These are phyloP conservation scores for Sugiyamaella xylanicola DNA, from an alignment of 1,139 yeast species.

Conservation along the genomic window DNA sequence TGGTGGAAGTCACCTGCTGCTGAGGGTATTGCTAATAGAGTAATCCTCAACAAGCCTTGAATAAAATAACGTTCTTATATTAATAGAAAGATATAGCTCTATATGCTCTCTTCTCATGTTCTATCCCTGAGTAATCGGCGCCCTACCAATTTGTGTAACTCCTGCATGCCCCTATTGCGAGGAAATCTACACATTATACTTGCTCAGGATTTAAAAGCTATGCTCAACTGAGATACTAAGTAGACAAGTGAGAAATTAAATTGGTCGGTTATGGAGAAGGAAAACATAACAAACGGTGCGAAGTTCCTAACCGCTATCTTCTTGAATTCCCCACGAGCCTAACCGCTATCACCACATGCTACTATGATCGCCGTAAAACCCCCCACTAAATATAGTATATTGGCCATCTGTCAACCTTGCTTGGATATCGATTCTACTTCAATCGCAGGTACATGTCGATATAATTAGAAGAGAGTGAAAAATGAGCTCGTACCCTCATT, in stretches of 20 bases:
- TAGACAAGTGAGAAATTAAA: too few species aligned
- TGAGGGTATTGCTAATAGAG: slow-evolving; percentile 27
- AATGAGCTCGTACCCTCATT: slow-evolving; percentile 23
- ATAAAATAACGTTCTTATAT: not conserved
- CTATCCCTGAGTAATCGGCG: too few species aligned
- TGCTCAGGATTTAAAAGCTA: too few species aligned
- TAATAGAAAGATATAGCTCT: not conserved
- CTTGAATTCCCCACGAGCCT: not conserved
- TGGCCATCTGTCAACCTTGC: slow-evolving; percentile 6
- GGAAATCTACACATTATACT: too few species aligned
- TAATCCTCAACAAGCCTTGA: slow-evolving; percentile 24
- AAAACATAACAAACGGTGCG: too few species aligned
- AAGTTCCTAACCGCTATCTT: slow-evolving; percentile 1
- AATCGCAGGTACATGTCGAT: not conserved
- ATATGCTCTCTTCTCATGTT: too few species aligned
- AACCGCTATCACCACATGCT: slow-evolving; percentile 3
- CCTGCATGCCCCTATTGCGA: not conserved
- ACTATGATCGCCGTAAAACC: not conserved
- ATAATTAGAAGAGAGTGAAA: not conserved
- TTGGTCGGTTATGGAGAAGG: too few species aligned
- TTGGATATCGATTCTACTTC: not conserved
- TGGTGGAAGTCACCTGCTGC: slow-evolving; percentile 43
- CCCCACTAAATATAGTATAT: not conserved
- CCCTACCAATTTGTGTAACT: too few species aligned
- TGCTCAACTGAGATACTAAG: too few species aligned